Evolutionary conservation across 768 basidiomycete species (phyloP), one percentile per base, ranked within the genome.

Genomic region (Piloderma croceum): DNA sequence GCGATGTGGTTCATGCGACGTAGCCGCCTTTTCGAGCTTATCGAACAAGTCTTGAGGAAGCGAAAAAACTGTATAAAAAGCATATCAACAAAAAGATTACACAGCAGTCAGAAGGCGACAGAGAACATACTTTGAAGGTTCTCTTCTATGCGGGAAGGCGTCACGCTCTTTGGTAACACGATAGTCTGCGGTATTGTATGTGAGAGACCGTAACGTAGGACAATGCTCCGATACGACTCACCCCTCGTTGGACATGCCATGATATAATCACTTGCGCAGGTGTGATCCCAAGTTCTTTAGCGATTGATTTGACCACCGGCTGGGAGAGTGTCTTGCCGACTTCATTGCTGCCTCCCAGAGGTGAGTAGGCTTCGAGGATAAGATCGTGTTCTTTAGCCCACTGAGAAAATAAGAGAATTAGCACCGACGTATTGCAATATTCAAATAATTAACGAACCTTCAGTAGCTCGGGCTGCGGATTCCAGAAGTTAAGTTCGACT

Each of bases 151-250:
- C 83, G 75, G 32, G 73, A 71, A 9, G 82, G 68, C 3, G 77
- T 81, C 11, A 87, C 83, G 46, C 81, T 84, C 70, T 89, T 90
- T 2, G 87, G 83, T 9, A 90, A 67, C 6, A 81, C 81, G 41
- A 82, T 66, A 34, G 79, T 77, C 81, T 83, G 48, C 20, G 6
- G 12, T n/a, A 24, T 18, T 31, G 7, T 7, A 7, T 35, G 42
- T 18, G 46, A 21, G 37, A 23, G 12, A 29, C 3, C 3, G 5
- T 15, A 32, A 29, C 18, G 20, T 32, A 37, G 6, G 18, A 24
- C 24, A 27, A 29, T 29, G 18, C 35, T 10, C 24, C n/a, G 6
- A 22, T n/a, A n/a, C 18, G 13, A 67, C 77, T 32, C 54, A 83
- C 81, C 7, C 86, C 83, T 17, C 83, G 77, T 59, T 84, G 83